Base-by-base conservation (phyloP, 257 asterid genomes). In the Anisodus acutangulus region DNA sequence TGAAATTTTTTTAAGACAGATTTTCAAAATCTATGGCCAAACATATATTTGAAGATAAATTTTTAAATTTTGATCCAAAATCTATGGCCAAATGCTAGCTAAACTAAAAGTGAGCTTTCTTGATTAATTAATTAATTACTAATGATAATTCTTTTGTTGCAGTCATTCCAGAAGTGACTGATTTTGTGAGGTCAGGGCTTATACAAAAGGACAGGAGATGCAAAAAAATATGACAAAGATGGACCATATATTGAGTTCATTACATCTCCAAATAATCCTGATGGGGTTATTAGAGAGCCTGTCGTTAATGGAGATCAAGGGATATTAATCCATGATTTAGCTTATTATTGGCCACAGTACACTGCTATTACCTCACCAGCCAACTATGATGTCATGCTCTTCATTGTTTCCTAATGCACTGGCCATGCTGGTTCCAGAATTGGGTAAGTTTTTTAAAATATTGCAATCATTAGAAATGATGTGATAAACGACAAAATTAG, bases 401-500 rank as follows among this genome's bases (percentile, higher is more conserved):
- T 96, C 67, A 94, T 98, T 0, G 88, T 88, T 69, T 96, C 99
- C n/a, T 93, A 96, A 87, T 92, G 94, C 93, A 91, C 95, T 3
- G 98, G 99, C 2, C 98, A 96, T 58, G 98, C 98, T 4, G 98
- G 99, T 66, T 92, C 99, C 62, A 87, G 98, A 88, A 93, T 93
- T 35, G 99, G 99, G 99, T 96, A 88, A 12, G 31, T 47, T 49
- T 37, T 31, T 31, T 3, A 31, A 17, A 6, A 12, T 6, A 2
- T 26, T 55, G 2, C 26, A 63, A 41, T 26, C 17, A 13, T 43
- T 15, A 63, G 6, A 31, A 54, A 10, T 10, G 1, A 13, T 31
- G 55, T 39, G 39, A 47, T 45, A 13, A 31, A 55, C 4, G 3
- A 55, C 60, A 5, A 57, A 5, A 13, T 13, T 13, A 55, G 12